Percentiles rank a stretch among this genome's conserved stretches.
These are phyloP conservation scores for Mrakia hoshinonis DNA, from an alignment of 768 basidiomycete species.

Conservation along the genomic window DNA sequence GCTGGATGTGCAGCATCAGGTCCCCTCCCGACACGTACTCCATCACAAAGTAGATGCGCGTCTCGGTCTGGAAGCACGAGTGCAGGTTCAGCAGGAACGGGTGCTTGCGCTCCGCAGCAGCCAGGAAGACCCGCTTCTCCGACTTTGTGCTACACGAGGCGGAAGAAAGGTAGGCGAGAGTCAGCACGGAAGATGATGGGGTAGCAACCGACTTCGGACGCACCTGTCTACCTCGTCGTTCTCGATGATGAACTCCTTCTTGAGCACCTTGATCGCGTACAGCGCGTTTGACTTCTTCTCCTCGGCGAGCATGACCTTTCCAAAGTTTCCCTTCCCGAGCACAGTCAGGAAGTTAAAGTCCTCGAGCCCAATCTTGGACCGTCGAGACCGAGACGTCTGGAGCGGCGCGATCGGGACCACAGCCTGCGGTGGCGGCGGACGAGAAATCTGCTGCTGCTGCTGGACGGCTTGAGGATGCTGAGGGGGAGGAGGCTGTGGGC, in stretches of 20 bases:
- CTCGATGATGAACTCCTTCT: conserved; percentile 99
- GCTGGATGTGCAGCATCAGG: conserved; percentile 97
- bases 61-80: conserved; percentile 99
- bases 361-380: conserved; percentile 76
- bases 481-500: conserved; percentile 32
- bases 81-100: conserved; percentile 94
- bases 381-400: conserved; percentile 31
- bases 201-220: conserved; percentile 28
- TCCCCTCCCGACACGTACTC: conserved; percentile 98
- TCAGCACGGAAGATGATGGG: background rate
- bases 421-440: conserved; percentile 17
- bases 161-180: background rate
- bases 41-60: conserved; percentile 97
- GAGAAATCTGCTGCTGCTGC: background rate
- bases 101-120: conserved; percentile 93
- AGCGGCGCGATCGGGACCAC: background rate
- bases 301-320: conserved; percentile 99
- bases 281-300: conserved; percentile 83
- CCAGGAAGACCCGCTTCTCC: conserved; percentile 94
- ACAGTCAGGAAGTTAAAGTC: conserved; percentile 99
- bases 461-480: conserved; percentile 25
- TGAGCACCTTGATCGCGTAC: conserved; percentile 99
- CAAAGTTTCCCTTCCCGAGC: conserved; percentile 97
- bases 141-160: conserved; percentile 72
- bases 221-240: conserved; percentile 99